phyloP scores from a whole-genome alignment of 345 rosid species.

The Populus alba region DNA sequence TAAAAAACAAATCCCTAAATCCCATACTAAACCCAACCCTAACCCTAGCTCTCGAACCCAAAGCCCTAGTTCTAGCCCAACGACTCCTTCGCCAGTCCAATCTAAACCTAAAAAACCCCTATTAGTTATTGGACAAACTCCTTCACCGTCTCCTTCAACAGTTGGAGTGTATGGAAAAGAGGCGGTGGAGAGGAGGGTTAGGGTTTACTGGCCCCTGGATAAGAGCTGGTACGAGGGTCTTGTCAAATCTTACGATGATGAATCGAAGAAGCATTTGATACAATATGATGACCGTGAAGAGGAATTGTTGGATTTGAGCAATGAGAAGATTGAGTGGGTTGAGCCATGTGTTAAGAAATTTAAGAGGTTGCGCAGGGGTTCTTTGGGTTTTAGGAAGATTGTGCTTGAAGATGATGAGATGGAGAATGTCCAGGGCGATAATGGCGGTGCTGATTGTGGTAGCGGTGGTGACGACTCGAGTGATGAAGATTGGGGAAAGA shows the following conservation, averaged over 20 bases:
- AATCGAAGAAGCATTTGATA: conserved; percentile 60
- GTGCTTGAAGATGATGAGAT: conserved; percentile 50
- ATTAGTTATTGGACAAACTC: conserved; percentile 59
- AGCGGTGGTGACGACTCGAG: conserved; percentile 52
- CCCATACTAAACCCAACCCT: conserved; percentile 26
- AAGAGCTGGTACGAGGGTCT: conserved; percentile 77
- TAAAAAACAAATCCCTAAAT: conserved; percentile 19
- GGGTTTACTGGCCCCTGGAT: conserved; percentile 96
- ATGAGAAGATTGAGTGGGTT: conserved; percentile 87
- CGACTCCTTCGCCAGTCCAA: conserved; percentile 73
- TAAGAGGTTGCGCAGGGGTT: conserved; percentile 66
- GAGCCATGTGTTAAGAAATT: conserved; percentile 36
- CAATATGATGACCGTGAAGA: conserved; percentile 84
- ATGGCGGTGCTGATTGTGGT: not conserved
- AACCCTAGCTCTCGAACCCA: conserved; percentile 24
- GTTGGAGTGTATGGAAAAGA: conserved; percentile 43
- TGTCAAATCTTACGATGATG: conserved; percentile 49
- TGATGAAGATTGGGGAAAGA: conserved; percentile 80
- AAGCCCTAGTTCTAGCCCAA: conserved; percentile 46
- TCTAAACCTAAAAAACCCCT: conserved; percentile 55
- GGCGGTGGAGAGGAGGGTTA: conserved; percentile 60
- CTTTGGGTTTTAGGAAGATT: conserved; percentile 40
- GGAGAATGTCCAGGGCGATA: conserved; percentile 19
- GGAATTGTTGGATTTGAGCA: conserved; percentile 75
- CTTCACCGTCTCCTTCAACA: conserved; percentile 29